These are phyloP conservation scores for Brassica balearica DNA, from an alignment of 441 rosid species.

Conservation along the genomic window DNA sequence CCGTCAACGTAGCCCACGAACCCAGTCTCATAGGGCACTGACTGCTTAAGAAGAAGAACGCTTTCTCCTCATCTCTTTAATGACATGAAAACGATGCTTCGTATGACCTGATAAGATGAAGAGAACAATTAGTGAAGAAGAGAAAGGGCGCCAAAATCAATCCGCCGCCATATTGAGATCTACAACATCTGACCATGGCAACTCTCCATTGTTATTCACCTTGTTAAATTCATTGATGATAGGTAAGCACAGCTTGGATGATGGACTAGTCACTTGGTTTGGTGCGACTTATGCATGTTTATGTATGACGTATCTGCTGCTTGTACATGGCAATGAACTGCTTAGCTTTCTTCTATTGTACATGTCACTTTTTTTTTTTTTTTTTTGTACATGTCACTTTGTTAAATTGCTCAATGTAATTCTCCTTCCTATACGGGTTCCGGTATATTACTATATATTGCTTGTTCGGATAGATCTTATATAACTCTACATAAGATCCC, in stretches of 20 bases:
- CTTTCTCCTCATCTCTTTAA: conserved; percentile 17
- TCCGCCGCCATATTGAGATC: conserved; percentile 16
- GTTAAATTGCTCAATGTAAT: no score
- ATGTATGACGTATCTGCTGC: no score
- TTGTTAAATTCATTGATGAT: not conserved
- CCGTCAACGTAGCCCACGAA: conserved; percentile 42
- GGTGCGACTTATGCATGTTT: not conserved
- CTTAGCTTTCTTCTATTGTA: no score
- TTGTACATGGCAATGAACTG: no score
- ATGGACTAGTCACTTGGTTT: not conserved
- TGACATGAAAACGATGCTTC: conserved; percentile 38
- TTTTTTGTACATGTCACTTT: no score
- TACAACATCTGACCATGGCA: conserved; percentile 14
- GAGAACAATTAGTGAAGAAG: not conserved
- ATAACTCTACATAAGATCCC: no score
- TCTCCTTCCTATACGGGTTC: no score
- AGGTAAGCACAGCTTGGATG: not conserved
- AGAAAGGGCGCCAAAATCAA: not conserved
- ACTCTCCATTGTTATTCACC: not conserved
- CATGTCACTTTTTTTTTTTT: no score
- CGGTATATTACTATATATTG: no score
- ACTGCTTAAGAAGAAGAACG: conserved; percentile 23
- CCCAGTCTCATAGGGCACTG: conserved; percentile 42
- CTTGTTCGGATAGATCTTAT: no score
- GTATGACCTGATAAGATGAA: conserved; percentile 21